Conservation (phyloP, 495 filamentous ascomycete species). For the Aspergillus haitiensis region DNA sequence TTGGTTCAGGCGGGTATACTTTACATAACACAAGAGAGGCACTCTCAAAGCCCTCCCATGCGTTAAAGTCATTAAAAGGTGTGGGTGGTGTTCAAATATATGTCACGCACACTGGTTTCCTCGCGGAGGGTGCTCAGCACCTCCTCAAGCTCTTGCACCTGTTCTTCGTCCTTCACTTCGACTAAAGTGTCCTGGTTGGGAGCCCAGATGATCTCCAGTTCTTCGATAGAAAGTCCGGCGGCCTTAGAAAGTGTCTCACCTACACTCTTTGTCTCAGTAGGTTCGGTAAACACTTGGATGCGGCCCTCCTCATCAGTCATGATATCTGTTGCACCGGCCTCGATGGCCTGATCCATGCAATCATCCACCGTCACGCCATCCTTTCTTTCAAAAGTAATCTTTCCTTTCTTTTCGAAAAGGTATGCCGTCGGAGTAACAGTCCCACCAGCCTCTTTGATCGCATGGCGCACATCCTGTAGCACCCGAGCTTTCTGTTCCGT, state of each 20-base stretch:
- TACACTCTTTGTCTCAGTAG: constrained; percentile 63
- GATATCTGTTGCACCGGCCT: constrained; percentile 82
- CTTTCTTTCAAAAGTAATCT: constrained; percentile 64
- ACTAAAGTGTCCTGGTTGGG: constrained; percentile 78
- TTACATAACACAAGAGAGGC: constrained; percentile 8
- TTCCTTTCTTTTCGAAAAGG: constrained; percentile 78
- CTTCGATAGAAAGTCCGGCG: constrained; percentile 63
- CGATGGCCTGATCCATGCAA: constrained; percentile 78
- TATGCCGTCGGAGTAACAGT: constrained; percentile 71
- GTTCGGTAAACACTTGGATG: constrained; percentile 73
- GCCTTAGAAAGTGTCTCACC: constrained; percentile 59
- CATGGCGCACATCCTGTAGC: constrained; percentile 65
- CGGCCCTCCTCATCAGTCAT: constrained; percentile 67
- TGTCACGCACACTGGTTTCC: constrained; percentile 62
- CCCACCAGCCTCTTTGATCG: constrained; percentile 70
- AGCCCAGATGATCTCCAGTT: constrained; percentile 80
- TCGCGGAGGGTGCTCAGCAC: constrained; percentile 47
- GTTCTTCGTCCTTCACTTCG: constrained; percentile 48
- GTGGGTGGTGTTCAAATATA: constrained; percentile 61
- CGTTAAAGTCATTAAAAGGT: constrained; percentile 27
- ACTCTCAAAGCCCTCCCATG: not conserved
- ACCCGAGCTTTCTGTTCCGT: constrained; percentile 77
- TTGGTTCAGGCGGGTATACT: constrained; percentile 14
- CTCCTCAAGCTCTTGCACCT: constrained; percentile 56
- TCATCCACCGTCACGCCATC: constrained; percentile 65